These are phyloP conservation scores for Aspergillus pseudotamarii DNA, from an alignment of 2,329 filamentous ascomycete species.

Conservation along the genomic window DNA sequence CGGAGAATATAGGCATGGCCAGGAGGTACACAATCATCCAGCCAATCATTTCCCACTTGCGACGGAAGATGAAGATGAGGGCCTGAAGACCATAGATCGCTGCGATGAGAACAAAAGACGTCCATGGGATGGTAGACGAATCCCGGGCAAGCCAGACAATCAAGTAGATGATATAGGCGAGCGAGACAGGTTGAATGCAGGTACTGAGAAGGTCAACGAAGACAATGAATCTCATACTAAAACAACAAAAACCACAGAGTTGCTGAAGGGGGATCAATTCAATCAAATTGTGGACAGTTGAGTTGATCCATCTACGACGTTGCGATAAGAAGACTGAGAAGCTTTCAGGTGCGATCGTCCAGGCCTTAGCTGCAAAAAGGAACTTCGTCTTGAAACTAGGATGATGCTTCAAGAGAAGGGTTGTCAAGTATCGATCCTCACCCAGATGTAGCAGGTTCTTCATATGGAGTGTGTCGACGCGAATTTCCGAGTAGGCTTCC, in stretches of 20 bases:
- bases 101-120: slow-evolving; percentile 84
- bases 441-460: slow-evolving; percentile 96
- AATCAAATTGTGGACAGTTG: slow-evolving; percentile 94
- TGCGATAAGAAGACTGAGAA: slow-evolving; percentile 96
- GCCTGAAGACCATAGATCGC: slow-evolving; percentile 98
- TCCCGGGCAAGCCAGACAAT: slow-evolving; percentile 71
- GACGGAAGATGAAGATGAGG: slow-evolving; percentile 92
- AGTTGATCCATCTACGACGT: slow-evolving; percentile 99
- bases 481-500: slow-evolving; percentile 84
- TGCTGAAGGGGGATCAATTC: slow-evolving; percentile 92
- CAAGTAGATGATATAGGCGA: slow-evolving; percentile 87
- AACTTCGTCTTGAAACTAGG: slow-evolving; percentile 98
- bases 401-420: slow-evolving; percentile 88
- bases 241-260: slow-evolving; percentile 99
- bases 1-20: slow-evolving; percentile 88
- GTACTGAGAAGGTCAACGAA: slow-evolving; percentile 93
- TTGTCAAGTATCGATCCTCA: slow-evolving; percentile 97
- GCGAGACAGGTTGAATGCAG: slow-evolving; percentile 84
- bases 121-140: slow-evolving; percentile 71
- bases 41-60: slow-evolving; percentile 99
- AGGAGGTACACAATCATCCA: slow-evolving; percentile 98
- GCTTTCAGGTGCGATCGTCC: slow-evolving; percentile 94
- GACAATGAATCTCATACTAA: slow-evolving; percentile 98
- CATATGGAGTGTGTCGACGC: slow-evolving; percentile 97
- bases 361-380: slow-evolving; percentile 86